Evolutionary conservation across 202 grass and related monocot species (phyloP), one percentile per base, ranked within the genome.

Genomic region (Zizania palustris): DNA sequence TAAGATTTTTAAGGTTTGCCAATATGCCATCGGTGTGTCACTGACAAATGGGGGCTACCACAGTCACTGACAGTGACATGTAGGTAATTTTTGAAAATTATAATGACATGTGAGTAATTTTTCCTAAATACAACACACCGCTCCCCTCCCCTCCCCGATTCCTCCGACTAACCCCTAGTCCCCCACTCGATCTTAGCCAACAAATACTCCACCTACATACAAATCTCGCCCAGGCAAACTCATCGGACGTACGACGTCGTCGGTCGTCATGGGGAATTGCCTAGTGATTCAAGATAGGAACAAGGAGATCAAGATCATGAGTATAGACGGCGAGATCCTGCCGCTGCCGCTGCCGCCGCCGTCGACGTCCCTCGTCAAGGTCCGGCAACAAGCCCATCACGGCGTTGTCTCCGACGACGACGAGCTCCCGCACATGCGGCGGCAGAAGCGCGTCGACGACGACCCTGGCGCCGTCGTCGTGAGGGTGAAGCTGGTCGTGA

Each of bases 241-340:
- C 28, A 16, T 16, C 46, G 22, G 28, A 42, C 7, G 7, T 42
- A 4, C 4, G 7, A 42, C 7, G n/a, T 51, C 5, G 4, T 34
- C 74, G 93, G n/a, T 51, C 5, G 4, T 34, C 74, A 97, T 96
- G 93, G 93, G 93, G 5, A 96, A 96, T 74, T 96, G 93, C 73
- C 46, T 96, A 1, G 76, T 92, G 59, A 73, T 84, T 67, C 65
- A 75, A 14, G 72, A 75, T 58, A 84, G 50, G 9, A 80, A 19
- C 50, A 54, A 69, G 78, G 80, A 67, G 80, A 84, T 91, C 57
- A 93, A 88, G 73, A 83, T 93, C 75, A 82, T 76, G 79, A 72
- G 45, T 15, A 76, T 89, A 40, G 85, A 80, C 51, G 6, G 39
- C 35, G 54, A 79, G 10, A 72, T 84, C 49, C 34, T 85, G 16